phyloP scores from a whole-genome alignment of 345 rosid genomes.

The Linum usitatissimum region DNA sequence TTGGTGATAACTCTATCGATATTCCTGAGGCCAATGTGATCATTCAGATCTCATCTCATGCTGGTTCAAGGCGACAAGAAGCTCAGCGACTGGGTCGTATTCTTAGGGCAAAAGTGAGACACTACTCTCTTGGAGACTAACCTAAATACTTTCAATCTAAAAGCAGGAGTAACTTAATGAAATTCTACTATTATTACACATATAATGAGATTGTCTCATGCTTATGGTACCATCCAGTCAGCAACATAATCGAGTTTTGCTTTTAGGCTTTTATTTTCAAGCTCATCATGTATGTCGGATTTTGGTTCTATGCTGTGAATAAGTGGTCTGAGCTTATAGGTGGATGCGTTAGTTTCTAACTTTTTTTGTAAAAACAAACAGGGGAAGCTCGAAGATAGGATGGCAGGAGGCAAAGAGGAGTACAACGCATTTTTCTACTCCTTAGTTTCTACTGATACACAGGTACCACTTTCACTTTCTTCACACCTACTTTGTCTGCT shows the following conservation, averaged over 20 bases:
- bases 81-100: slow-evolving; percentile 97
- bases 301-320: neutral
- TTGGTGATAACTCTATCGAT: slow-evolving; percentile 98
- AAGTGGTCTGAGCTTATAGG: neutral
- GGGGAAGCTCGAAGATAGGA: slow-evolving; percentile 94
- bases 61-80: slow-evolving; percentile 99
- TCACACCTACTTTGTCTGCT: neutral
- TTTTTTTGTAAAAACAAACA: slow-evolving; percentile 16
- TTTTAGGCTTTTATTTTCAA: neutral
- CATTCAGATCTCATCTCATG: slow-evolving; percentile 93
- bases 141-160: neutral
- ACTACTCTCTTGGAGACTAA: neutral
- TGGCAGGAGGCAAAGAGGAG: slow-evolving; percentile 98
- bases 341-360: neutral
- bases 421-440: slow-evolving; percentile 96
- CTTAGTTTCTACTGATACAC: slow-evolving; percentile 92
- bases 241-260: neutral
- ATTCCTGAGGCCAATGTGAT: slow-evolving; percentile 98
- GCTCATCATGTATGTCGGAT: neutral
- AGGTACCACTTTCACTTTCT: slow-evolving; percentile 28
- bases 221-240: too few relatives aligned
- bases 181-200: too few relatives aligned
- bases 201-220: too few relatives aligned
- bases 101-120: slow-evolving; percentile 66
- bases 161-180: neutral